Percentiles rank a stretch among this genome's conserved stretches.
Evolutionary conservation across 2,329 filamentous ascomycete species (phyloP).

Genomic region (Microdochium bolleyi): DNA sequence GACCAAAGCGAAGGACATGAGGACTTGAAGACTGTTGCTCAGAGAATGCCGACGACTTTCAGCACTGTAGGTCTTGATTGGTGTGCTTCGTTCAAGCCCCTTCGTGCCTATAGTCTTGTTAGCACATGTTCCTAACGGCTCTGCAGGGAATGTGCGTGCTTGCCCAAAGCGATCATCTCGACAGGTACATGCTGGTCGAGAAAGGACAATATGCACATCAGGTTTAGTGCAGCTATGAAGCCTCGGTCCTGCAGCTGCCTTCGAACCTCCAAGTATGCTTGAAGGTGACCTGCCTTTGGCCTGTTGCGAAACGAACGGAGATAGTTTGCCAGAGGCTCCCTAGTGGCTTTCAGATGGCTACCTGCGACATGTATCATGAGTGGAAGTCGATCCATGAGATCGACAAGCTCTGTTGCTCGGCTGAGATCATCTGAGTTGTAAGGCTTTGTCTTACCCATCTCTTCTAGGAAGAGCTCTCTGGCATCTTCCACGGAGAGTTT

Average conservation of each 20-base stretch:
- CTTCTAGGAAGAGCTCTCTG: slow-evolving; percentile 51
- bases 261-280: slow-evolving; percentile 37
- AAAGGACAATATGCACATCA: slow-evolving; percentile 58
- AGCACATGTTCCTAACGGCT: slow-evolving; percentile 1
- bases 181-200: slow-evolving; percentile 59
- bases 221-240: slow-evolving; percentile 48
- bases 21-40: slow-evolving; percentile 39
- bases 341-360: slow-evolving; percentile 50
- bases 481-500: slow-evolving; percentile 49
- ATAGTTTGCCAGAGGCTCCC: slow-evolving; percentile 54
- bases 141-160: slow-evolving; percentile 7
- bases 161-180: slow-evolving; percentile 53
- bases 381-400: slow-evolving; percentile 55
- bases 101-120: slow-evolving; percentile 27
- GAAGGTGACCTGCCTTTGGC: slow-evolving; percentile 41
- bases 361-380: slow-evolving; percentile 62
- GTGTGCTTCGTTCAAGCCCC: slow-evolving; percentile 35
- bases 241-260: slow-evolving; percentile 39
- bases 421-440: slow-evolving; percentile 43
- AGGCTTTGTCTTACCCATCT: slow-evolving; percentile 51
- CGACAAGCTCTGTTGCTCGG: slow-evolving; percentile 54
- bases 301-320: slow-evolving; percentile 48
- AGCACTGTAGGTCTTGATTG: slow-evolving; percentile 33
- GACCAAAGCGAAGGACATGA: slow-evolving; percentile 44
- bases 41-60: slow-evolving; percentile 25